Base-by-base conservation (phyloP, 371 early-diverging fungal species). In the Actinomucor elegans region DNA sequence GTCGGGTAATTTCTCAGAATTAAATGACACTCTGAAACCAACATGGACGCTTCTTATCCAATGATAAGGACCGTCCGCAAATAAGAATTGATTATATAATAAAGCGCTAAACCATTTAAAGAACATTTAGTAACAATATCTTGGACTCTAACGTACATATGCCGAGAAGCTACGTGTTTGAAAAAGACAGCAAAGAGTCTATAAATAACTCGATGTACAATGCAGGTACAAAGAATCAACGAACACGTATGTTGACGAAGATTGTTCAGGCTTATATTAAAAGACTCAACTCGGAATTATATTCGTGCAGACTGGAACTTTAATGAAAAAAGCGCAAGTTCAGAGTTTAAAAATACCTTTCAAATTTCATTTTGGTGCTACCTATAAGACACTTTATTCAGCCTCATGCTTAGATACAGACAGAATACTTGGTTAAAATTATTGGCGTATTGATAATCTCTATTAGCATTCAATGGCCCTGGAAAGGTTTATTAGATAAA, bases 1-100 rank as follows among this genome's bases (percentile, higher is more conserved):
- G n/a, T n/a, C n/a, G n/a, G n/a, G n/a, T n/a, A n/a, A n/a, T n/a
- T n/a, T n/a, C n/a, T n/a, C n/a, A n/a, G n/a, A n/a, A n/a, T n/a
- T n/a, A n/a, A n/a, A n/a, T n/a, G n/a, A n/a, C n/a, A n/a, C n/a
- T n/a, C n/a, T n/a, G n/a, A n/a, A n/a, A n/a, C n/a, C n/a, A n/a
- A n/a, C n/a, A n/a, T n/a, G n/a, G n/a, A n/a, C n/a, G n/a, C n/a
- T n/a, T n/a, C n/a, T n/a, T n/a, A n/a, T n/a, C n/a, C n/a, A n/a
- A n/a, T n/a, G n/a, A n/a, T n/a, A n/a, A n/a, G n/a, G n/a, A n/a
- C n/a, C n/a, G n/a, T 38, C 38, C 38, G 38, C 21, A 10, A 18
- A 11, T 20, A 38, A 38, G 18, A 38, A 11, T 46, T 46, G 46
- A 18, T 46, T 46, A 46, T 14, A 10, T 46, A 46, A 46, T 21